Evolutionary conservation across 805 yeast genomes (phyloP).

Genomic region (Kazachstania kunashirensis): DNA sequence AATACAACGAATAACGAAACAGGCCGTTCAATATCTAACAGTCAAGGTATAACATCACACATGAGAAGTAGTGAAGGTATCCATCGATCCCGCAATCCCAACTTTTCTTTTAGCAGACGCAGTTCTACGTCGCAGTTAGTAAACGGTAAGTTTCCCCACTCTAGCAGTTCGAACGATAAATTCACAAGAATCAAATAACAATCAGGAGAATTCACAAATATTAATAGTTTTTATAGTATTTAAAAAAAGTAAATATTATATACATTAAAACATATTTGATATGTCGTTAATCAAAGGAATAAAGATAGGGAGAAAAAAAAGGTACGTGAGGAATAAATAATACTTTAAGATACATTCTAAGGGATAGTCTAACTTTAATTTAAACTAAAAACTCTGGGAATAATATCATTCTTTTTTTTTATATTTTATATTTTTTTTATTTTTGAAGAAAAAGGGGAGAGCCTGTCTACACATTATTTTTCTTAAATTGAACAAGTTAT

Average conservation of each 20-base stretch:
- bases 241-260: background rate
- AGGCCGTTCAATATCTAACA: conserved; percentile 7
- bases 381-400: no score
- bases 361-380: no score
- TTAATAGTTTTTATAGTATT: background rate
- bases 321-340: background rate
- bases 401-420: no score
- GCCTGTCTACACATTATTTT: no score
- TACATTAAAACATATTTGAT: background rate
- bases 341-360: background rate
- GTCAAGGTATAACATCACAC: conserved; percentile 15
- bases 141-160: background rate
- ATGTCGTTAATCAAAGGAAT: background rate
- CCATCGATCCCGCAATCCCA: background rate
- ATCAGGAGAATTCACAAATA: no score
- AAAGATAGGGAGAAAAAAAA: no score
- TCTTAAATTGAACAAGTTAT: no score
- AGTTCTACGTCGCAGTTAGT: conserved; percentile 10
- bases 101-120: conserved; percentile 4
- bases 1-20: conserved; percentile 10
- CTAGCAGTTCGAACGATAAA: no score
- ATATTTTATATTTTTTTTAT: no score
- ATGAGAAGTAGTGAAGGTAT: conserved; percentile 14
- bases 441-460: no score
- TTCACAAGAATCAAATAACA: background rate